Evolutionary conservation across 352 stramenopile genomes (phyloP), one percentile per base, ranked within the genome.

Genomic region (Globisporangium sylvaticum): DNA sequence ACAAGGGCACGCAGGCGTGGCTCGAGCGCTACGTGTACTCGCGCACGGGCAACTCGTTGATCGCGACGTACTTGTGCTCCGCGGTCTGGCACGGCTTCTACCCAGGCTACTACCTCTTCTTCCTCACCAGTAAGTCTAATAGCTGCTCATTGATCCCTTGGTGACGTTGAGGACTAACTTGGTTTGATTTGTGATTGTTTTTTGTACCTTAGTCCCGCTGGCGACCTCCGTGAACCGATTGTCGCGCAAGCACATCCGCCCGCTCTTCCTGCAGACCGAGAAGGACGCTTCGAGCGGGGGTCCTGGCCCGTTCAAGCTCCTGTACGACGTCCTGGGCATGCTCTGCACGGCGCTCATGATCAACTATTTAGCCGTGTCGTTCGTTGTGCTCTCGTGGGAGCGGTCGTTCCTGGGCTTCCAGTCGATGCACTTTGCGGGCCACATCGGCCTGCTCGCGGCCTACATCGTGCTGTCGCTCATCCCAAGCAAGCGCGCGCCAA

Each of bases 1-100:
- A 99, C 87, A 98, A 98, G 72, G 96, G 97, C 73, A 99, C 95
- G 39, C 90, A 97, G 76, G 81, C 89, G 37, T 99, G 97, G 97
- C 83, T 99, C 44, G 92, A 98, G 66, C 90, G 92, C 48, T 99
- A 99, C 77, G 96, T 98, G 20, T 99, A 99, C 83, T 92, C 95
- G n/a, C 92, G 97, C 52, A 98, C 93, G 1, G 81, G 81, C 67
- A 97, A 97, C 73, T 98, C 87, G 61, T 73, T 99, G 8, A 61
- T 97, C 29, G 91, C 89, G 10, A 98, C 96, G 24, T 99, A 99
- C 80, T 89, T 91, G 8, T 84, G 98, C 48, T 98, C 92, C 42
- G 97, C 96, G 0, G 88, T 99, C 59, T 99, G 97, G 97, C 97
- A 99, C 78, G 97, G 97, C n/a, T 99, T 99, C 69, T 99, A 99